Evolutionary conservation across 106 monocot species (phyloP).

Genomic region (Dendrobium officinale): DNA sequence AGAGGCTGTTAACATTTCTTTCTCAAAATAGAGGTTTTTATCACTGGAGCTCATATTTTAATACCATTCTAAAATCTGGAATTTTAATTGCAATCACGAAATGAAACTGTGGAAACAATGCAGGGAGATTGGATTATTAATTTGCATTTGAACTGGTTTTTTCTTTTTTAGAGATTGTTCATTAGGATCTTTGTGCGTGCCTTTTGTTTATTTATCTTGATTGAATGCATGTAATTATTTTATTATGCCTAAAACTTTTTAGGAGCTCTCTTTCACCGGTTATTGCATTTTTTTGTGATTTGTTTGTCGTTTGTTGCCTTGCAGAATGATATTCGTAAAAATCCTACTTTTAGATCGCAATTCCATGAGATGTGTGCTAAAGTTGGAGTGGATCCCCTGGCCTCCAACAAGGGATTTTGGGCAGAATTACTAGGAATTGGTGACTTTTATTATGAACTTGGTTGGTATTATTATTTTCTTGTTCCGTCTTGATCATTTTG

Average conservation of each 20-base stretch:
- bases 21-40: neutral
- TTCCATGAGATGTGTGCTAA: conserved; percentile 99
- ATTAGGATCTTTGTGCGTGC: neutral
- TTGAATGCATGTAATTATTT: neutral
- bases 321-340: conserved; percentile 95
- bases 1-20: neutral
- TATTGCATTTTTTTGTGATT: neutral
- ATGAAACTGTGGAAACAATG: neutral
- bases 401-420: conserved; percentile 99
- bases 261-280: neutral
- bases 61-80: neutral
- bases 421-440: conserved; percentile 95
- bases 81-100: neutral
- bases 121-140: neutral
- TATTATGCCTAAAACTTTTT: neutral
- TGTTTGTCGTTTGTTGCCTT: conserved; percentile 7
- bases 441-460: conserved; percentile 99
- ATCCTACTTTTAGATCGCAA: conserved; percentile 90
- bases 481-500: neutral
- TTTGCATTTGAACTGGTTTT: neutral
- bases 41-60: neutral
- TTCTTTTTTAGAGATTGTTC: neutral
- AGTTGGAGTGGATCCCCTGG: conserved; percentile 95
- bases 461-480: conserved; percentile 29
- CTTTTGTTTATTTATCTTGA: neutral